Conservation (phyloP, 768 basidiomycete species). For the Amanita thiersii region DNA sequence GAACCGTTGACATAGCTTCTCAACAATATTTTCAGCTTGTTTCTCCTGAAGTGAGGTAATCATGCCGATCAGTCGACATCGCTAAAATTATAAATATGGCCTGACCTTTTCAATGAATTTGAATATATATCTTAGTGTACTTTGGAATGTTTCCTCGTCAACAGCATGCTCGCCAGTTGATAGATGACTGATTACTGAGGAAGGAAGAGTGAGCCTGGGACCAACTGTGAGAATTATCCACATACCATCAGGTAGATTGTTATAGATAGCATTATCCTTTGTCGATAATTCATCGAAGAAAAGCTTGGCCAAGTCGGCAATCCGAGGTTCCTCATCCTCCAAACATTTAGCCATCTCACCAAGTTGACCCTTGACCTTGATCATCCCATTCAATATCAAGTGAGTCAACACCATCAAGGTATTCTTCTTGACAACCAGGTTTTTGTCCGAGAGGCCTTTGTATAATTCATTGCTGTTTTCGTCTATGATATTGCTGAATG, state of each 20-base stretch:
- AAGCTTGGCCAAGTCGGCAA: slow-evolving; percentile 91
- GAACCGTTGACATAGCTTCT: slow-evolving; percentile 97
- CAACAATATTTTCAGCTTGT: slow-evolving; percentile 95
- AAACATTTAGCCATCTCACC: slow-evolving; percentile 99
- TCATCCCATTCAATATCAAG: slow-evolving; percentile 96
- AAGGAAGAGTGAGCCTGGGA: slow-evolving; percentile 8
- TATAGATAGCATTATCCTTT: slow-evolving; percentile 98
- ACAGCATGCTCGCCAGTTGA: slow-evolving; percentile 88
- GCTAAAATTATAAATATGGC: background rate
- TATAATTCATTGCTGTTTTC: slow-evolving; percentile 96
- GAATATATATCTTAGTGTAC: slow-evolving; percentile 93
- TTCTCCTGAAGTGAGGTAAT: slow-evolving; percentile 61
- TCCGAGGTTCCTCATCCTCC: slow-evolving; percentile 80
- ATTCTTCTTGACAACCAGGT: slow-evolving; percentile 95
- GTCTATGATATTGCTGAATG: slow-evolving; percentile 95
- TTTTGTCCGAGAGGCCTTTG: slow-evolving; percentile 81
- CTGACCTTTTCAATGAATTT: slow-evolving; percentile 91
- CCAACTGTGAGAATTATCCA: background rate
- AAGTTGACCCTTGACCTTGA: slow-evolving; percentile 98
- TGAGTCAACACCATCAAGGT: slow-evolving; percentile 98
- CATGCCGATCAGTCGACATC: background rate
- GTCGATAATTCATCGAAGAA: slow-evolving; percentile 96
- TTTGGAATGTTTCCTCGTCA: slow-evolving; percentile 87
- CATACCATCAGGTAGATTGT: slow-evolving; percentile 93
- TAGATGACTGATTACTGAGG: slow-evolving; percentile 85